A percentile compares a stretch with the other conserved stretches of the same genome.
Conservation (phyloP, 768 basidiomycete genomes). For the Hygrocybe coccinea region DNA sequence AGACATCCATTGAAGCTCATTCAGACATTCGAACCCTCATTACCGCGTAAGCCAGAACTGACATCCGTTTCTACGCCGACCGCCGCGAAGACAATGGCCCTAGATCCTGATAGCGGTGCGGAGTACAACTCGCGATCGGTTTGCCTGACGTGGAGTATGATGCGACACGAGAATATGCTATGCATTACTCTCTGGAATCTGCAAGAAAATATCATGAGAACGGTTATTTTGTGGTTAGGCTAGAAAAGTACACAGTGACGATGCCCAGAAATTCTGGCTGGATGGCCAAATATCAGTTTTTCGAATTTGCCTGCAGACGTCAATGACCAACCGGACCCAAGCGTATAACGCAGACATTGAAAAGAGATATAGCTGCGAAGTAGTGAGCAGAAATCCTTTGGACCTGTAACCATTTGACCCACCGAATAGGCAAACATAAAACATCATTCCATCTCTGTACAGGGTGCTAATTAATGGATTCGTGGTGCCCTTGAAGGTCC, state of each 20-base stretch:
- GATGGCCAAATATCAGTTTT: not conserved
- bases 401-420: not conserved
- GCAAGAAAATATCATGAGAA: not conserved
- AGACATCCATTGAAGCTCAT: too few species aligned
- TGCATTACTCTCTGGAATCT: conserved; percentile 12
- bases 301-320: not conserved
- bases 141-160: conserved; percentile 10
- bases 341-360: not conserved
- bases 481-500: conserved; percentile 2
- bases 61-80: too few species aligned
- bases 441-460: conserved; percentile 10
- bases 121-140: not conserved
- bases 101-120: too few species aligned
- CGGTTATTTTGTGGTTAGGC: too few species aligned
- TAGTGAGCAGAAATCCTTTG: not conserved
- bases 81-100: too few species aligned
- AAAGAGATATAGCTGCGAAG: conserved; percentile 4
- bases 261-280: conserved; percentile 1
- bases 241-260: conserved; percentile 2
- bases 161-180: conserved; percentile 8
- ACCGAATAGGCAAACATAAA: conserved; percentile 10
- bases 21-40: too few species aligned
- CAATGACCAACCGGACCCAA: conserved; percentile 4
- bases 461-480: conserved; percentile 3
- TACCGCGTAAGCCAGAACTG: too few species aligned